Conservation (phyloP, 805 yeast species). For the Candida ponderosae region DNA sequence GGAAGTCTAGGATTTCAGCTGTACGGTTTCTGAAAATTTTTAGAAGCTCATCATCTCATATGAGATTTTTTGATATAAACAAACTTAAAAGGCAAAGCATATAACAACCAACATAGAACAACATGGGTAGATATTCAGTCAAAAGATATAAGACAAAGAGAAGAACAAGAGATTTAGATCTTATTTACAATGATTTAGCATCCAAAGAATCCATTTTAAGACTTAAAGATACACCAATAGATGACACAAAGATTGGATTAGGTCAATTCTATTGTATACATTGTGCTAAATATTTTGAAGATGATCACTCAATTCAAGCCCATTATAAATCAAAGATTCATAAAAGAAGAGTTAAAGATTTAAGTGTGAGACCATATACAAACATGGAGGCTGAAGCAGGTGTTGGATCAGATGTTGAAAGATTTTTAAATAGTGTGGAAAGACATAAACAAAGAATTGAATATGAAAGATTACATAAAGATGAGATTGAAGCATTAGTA, state of each 20-base stretch:
- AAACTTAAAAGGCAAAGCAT: too few relatives aligned
- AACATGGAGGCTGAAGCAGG: constrained; percentile 89
- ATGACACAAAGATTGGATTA: constrained; percentile 86
- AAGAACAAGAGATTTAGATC: constrained; percentile 78
- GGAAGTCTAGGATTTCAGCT: constrained; percentile 2
- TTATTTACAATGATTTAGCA: constrained; percentile 68
- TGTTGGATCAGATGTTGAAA: constrained; percentile 65
- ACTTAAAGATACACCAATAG: constrained; percentile 74
- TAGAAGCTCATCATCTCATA: too few relatives aligned
- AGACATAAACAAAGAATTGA: constrained; percentile 45
- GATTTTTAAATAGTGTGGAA: constrained; percentile 58
- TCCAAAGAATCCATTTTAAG: constrained; percentile 53
- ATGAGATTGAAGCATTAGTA: constrained; percentile 24
- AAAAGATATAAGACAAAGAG: constrained; percentile 86
- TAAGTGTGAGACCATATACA: constrained; percentile 77
- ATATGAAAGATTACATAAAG: constrained; percentile 36
- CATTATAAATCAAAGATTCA: constrained; percentile 77
- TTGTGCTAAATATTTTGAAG: constrained; percentile 88
- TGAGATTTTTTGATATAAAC: too few relatives aligned
- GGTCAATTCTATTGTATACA: constrained; percentile 94
- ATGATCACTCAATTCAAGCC: constrained; percentile 58
- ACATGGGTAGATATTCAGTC: constrained; percentile 83
- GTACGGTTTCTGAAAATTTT: too few relatives aligned
- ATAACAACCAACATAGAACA: constrained; percentile 4
- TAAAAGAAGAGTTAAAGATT: constrained; percentile 74